Evolutionary conservation across 345 rosid genomes (phyloP).

Genomic region (Rubroshorea leprosula): DNA sequence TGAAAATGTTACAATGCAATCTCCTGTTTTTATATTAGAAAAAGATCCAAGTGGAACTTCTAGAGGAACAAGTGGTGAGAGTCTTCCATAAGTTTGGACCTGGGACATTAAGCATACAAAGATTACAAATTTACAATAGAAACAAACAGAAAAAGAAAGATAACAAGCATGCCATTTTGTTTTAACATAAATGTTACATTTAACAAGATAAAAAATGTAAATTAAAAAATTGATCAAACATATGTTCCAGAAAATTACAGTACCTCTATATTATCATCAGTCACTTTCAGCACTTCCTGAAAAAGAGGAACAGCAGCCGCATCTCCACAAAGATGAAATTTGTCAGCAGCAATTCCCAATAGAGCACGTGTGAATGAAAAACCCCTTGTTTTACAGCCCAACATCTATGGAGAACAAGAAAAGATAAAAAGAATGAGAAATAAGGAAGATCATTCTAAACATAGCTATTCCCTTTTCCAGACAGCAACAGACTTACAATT

Average conservation of each 20-base stretch:
- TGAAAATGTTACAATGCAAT: slow-evolving; percentile 84
- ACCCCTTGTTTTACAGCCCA: slow-evolving; percentile 78
- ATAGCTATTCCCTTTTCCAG: too few relatives aligned
- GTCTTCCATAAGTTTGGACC: slow-evolving; percentile 75
- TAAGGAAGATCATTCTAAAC: not conserved
- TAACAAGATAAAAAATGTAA: too few relatives aligned
- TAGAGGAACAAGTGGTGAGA: slow-evolving; percentile 71
- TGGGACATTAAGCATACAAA: slow-evolving; percentile 21
- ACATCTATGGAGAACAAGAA: slow-evolving; percentile 45
- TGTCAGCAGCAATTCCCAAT: slow-evolving; percentile 76
- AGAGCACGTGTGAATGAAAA: slow-evolving; percentile 89
- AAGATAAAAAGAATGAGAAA: not conserved
- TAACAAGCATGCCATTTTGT: not conserved
- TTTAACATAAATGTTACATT: too few relatives aligned
- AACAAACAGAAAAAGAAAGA: not conserved
- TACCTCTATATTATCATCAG: slow-evolving; percentile 80
- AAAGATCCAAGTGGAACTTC: slow-evolving; percentile 57
- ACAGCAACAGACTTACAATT: too few relatives aligned
- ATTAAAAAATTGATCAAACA: not conserved
- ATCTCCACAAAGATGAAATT: slow-evolving; percentile 95
- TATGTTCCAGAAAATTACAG: slow-evolving; percentile 5
- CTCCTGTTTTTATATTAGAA: slow-evolving; percentile 59
- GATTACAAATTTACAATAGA: slow-evolving; percentile 1
- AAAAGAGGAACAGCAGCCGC: slow-evolving; percentile 79
- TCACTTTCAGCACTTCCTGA: slow-evolving; percentile 67